Evolutionary conservation across 2,329 filamentous ascomycete genomes (phyloP).

Genomic region (Monilinia aucupariae): DNA sequence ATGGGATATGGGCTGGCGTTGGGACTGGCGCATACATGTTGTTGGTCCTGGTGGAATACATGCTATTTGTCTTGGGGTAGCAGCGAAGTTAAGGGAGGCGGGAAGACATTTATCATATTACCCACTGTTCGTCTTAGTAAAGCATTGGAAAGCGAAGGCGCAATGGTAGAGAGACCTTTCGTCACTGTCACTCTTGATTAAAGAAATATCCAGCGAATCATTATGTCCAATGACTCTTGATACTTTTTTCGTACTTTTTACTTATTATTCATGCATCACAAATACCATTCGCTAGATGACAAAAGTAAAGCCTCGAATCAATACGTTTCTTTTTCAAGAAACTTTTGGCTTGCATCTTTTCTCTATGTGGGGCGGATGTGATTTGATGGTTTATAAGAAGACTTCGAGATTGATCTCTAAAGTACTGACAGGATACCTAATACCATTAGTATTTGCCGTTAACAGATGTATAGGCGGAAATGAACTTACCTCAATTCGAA

Average conservation of each 20-base stretch:
- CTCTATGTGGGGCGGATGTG: background rate
- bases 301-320: slow-evolving; percentile 4
- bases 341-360: background rate
- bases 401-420: slow-evolving; percentile 92
- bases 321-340: background rate
- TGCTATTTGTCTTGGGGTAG: background rate
- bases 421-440: slow-evolving; percentile 82
- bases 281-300: slow-evolving; percentile 19
- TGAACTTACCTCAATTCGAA: slow-evolving; percentile 72
- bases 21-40: background rate
- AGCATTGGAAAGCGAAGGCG: slow-evolving; percentile 26
- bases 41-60: background rate
- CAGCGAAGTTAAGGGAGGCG: background rate
- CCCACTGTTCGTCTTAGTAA: slow-evolving; percentile 13
- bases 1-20: slow-evolving; percentile 10
- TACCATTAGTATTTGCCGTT: slow-evolving; percentile 22
- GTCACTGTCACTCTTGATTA: background rate
- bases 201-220: background rate
- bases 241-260: slow-evolving; percentile 9
- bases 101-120: background rate
- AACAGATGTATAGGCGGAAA: no score
- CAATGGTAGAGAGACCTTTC: slow-evolving; percentile 16
- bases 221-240: background rate
- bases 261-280: slow-evolving; percentile 25
- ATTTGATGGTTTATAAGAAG: slow-evolving; percentile 59